Base-by-base conservation (phyloP, 257 asterid genomes). In the Cruciata laevipes region DNA sequence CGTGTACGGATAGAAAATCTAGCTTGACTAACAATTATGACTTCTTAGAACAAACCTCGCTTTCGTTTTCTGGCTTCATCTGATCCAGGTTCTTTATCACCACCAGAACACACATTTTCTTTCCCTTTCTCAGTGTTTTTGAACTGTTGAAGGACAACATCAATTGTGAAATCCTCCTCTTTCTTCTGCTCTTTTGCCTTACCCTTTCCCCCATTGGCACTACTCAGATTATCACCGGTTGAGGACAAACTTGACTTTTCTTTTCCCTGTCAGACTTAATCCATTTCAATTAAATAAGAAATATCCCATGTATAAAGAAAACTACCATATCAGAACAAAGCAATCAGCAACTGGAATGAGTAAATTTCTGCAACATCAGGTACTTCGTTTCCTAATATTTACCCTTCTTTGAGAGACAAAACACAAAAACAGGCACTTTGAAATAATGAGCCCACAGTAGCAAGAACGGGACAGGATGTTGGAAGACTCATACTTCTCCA, bases 131-230 rank as follows among this genome's bases (percentile, higher is more conserved):
- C 71, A 20, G 85, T 55, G 55, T 72, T 81, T 80, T 87, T 89
- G 71, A 87, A 84, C 75, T 87, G 73, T 66, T 74, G 71, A 66
- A 89, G 83, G 70, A 80, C 82, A 69, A 74, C 71, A 65, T 81
- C 89, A 71, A 78, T 76, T 20, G 83, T 77, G 64, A 79, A 38
- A 65, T 71, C 66, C 20, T 35, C 17, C 71, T 76, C 80, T 31
- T 58, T 66, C 25, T 78, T 82, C 67, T 68, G 74, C 63, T 70
- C 79, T 71, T 73, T 52, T 65, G 37, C 71, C 47, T 61, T 63
- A 9, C 17, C 73, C 18, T 52, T 68, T 49, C 68, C 80, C 74
- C 66, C 81, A 30, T 70, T 75, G 30, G 58, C 66, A 30, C 31
- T 68, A 30, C 71, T 73, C 31, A 66, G 44, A 47, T 49, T 69